Base-by-base conservation (phyloP, 495 filamentous ascomycete species). In the Aspergillus egyptiacus region DNA sequence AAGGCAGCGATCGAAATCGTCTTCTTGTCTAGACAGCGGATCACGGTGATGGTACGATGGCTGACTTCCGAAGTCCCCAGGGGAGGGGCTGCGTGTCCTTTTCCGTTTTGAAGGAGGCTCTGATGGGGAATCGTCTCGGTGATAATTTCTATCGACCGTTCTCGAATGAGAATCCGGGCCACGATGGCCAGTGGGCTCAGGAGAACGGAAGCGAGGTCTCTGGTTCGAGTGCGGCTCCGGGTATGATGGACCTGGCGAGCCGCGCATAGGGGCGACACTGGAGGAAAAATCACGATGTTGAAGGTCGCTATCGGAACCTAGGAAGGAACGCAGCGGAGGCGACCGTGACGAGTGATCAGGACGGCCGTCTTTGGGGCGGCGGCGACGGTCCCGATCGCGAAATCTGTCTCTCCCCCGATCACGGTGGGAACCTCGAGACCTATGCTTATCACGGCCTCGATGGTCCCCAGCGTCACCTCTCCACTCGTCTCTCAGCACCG, bases 401-500 rank as follows among this genome's bases (percentile, higher is more conserved):
- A 62, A 53, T 53, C 62, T 66, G 35, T 58, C 50, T 39, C 62
- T 63, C n/a, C 64, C 62, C 40, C 67, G 58, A 46, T 71, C 68
- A 40, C 65, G 65, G 55, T 67, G 59, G 41, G 67, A 65, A 17
- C 62, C 64, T 59, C 66, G 68, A 58, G 67, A 59, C 59, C 69
- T 63, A 51, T 66, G 58, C 53, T 58, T 57, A 46, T 69, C 69
- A 45, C 59, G 59, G 45, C 63, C 61, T 51, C 62, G 64, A 40
- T 64, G 63, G 44, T 72, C 68, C 51, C 65, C 63, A 47, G 59
- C 46, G 46, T 78, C 67, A 57, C 56, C 64, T 75, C 76, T 66
- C 74, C 72, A 71, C 79, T 79, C 46, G 72, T 79, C 66, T 80
- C 77, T 65, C 69, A 79, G 65, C 63, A 69, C 64, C 64, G 74